Evolutionary conservation across 2,329 filamentous ascomycete genomes (phyloP).

Genomic region (Fusarium begoniae): DNA sequence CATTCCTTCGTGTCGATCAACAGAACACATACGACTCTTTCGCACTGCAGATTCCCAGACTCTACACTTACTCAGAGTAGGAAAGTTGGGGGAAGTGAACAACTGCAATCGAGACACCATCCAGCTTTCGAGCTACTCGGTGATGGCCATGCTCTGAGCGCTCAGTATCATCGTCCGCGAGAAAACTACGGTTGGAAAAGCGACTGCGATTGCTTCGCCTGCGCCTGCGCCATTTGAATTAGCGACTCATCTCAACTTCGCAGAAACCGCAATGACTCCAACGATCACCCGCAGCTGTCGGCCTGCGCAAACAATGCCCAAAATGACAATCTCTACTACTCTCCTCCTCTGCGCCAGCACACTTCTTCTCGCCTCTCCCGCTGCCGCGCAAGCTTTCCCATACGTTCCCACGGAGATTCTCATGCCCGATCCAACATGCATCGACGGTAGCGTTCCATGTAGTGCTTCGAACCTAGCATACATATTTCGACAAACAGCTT

Average conservation of each 20-base stretch:
- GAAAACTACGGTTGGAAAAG: constrained; percentile 15
- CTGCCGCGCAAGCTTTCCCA: constrained; percentile 64
- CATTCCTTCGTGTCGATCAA: constrained; percentile 18
- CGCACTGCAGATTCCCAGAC: neutral
- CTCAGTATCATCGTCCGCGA: constrained; percentile 22
- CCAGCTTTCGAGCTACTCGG: constrained; percentile 22
- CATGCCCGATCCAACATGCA: constrained; percentile 54
- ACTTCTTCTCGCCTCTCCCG: constrained; percentile 22
- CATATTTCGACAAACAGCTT: constrained; percentile 68
- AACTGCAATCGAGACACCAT: neutral
- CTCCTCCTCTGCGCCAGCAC: constrained; percentile 11
- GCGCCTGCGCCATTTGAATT: constrained; percentile 1
- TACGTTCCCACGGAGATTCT: constrained; percentile 83
- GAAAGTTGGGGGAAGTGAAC: neutral
- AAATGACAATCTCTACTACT: constrained; percentile 7
- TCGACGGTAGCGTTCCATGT: constrained; percentile 52
- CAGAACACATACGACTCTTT: neutral
- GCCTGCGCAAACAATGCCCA: constrained; percentile 8
- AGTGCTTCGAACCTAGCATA: constrained; percentile 66
- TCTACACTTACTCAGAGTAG: neutral
- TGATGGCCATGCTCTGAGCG: constrained; percentile 28
- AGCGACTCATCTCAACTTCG: neutral
- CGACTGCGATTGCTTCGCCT: neutral
- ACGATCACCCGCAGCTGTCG: neutral
- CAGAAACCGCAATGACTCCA: constrained; percentile 13